phyloP scores from a whole-genome alignment of 2,329 filamentous ascomycete genomes.

The Trichoderma lentiforme region DNA sequence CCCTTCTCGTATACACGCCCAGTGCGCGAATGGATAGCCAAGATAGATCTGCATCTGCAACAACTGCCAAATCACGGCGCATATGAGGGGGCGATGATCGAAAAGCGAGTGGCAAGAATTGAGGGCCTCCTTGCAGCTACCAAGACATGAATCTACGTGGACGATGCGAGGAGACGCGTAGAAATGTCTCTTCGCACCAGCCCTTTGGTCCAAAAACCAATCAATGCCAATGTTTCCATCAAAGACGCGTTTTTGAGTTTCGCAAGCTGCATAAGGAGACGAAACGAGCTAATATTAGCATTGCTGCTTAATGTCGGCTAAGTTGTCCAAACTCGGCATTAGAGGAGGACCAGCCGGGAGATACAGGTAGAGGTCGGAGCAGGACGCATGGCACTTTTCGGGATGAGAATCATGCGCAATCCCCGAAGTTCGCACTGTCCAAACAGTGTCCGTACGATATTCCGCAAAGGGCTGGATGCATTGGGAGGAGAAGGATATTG shows the following conservation, averaged over 20 bases:
- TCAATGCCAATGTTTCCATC: background rate
- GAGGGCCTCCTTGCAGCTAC: background rate
- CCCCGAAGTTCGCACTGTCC: background rate
- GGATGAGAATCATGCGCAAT: slow-evolving; percentile 2
- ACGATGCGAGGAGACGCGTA: slow-evolving; percentile 2
- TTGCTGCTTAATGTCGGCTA: slow-evolving; percentile 9
- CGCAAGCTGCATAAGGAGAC: slow-evolving; percentile 6
- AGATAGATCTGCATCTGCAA: slow-evolving; percentile 11
- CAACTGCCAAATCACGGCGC: background rate
- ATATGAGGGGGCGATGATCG: background rate
- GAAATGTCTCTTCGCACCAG: background rate
- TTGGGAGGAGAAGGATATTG: background rate
- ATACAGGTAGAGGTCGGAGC: background rate
- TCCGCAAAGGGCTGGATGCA: background rate
- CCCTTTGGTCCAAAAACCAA: background rate
- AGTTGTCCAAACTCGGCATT: background rate
- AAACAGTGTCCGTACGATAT: background rate
- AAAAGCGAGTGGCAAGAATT: background rate
- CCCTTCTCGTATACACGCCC: background rate
- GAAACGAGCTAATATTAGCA: slow-evolving; percentile 15
- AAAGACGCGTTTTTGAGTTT: slow-evolving; percentile 6
- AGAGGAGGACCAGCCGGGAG: slow-evolving; percentile 5
- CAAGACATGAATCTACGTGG: background rate
- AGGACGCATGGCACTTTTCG: background rate
- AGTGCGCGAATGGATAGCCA: background rate